A percentile compares a stretch with the other conserved stretches of the same genome.
Conservation (phyloP, 176 grass and related monocot species). For the Lolium perenne region DNA sequence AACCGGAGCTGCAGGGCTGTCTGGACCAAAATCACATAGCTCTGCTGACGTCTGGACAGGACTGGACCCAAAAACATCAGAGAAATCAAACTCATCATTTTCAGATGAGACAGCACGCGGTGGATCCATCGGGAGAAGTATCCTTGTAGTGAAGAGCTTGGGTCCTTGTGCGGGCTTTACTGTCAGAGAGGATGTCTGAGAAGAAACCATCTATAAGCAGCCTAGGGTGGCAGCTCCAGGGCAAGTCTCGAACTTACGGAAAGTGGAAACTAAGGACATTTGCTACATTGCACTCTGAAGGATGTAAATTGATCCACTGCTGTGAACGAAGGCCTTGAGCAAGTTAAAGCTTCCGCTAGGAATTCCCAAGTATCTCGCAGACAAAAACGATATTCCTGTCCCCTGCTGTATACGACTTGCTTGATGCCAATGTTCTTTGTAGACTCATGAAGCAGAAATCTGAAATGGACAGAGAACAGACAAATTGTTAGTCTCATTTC, state of each 20-base stretch:
- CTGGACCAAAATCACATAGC: conserved; percentile 41
- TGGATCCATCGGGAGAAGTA: conserved; percentile 66
- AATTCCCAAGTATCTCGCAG: conserved; percentile 66
- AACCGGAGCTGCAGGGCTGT: conserved; percentile 44
- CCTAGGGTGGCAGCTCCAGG: neutral
- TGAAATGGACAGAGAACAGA: conserved; percentile 41
- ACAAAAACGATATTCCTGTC: conserved; percentile 53
- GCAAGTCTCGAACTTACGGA: neutral
- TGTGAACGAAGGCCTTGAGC: conserved; percentile 54
- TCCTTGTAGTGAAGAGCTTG: conserved; percentile 53
- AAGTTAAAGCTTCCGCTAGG: conserved; percentile 58
- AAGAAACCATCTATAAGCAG: conserved; percentile 69
- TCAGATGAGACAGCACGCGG: conserved; percentile 60
- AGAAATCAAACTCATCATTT: conserved; percentile 85
- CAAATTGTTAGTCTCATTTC: conserved; percentile 1
- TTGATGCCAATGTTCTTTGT: conserved; percentile 58
- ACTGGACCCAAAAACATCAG: conserved; percentile 85
- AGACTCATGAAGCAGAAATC: conserved; percentile 75
- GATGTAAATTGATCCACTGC: conserved; percentile 52
- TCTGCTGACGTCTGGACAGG: conserved; percentile 58
- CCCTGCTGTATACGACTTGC: conserved; percentile 58
- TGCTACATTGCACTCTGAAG: conserved; percentile 27
- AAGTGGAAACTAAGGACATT: neutral
- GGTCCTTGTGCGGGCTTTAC: conserved; percentile 35
- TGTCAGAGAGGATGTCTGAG: conserved; percentile 55